Percentiles rank a stretch among this genome's conserved stretches.
These are phyloP conservation scores for Cicer pinnatifidum DNA, from an alignment of 306 rosid species.

Conservation along the genomic window DNA sequence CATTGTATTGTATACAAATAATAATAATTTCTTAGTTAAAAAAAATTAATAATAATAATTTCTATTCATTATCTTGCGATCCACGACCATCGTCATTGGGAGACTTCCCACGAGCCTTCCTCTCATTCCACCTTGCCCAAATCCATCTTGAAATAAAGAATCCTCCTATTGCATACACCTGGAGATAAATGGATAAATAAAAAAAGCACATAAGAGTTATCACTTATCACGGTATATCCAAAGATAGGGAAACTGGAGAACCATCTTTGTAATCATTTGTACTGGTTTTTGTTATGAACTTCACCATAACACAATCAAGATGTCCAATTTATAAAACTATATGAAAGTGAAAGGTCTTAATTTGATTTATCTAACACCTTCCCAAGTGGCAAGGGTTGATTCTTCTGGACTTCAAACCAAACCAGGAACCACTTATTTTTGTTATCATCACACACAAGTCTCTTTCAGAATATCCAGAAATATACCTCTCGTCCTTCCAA, in stretches of 20 bases:
- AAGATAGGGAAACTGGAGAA: background rate
- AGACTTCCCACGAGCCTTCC: constrained; percentile 56
- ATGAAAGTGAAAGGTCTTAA: background rate
- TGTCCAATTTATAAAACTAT: background rate
- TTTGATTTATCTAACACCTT: background rate
- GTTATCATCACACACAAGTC: background rate
- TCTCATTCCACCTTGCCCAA: constrained; percentile 91
- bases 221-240: background rate
- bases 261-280: background rate
- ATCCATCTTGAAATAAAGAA: constrained; percentile 69
- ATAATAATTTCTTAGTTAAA: constrained; percentile 21
- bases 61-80: constrained; percentile 47
- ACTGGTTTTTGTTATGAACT: background rate
- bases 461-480: background rate
- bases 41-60: background rate
- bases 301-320: background rate
- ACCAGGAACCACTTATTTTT: constrained; percentile 1
- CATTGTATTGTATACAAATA: constrained; percentile 31
- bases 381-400: background rate
- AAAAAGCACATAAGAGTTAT: background rate
- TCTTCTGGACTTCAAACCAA: background rate
- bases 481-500: background rate
- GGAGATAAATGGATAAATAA: constrained; percentile 19
- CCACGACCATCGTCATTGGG: constrained; percentile 49
- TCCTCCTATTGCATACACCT: constrained; percentile 84